Conservation (phyloP, 192 early-diverging fungal genomes). For the Entomortierella beljakovae region DNA sequence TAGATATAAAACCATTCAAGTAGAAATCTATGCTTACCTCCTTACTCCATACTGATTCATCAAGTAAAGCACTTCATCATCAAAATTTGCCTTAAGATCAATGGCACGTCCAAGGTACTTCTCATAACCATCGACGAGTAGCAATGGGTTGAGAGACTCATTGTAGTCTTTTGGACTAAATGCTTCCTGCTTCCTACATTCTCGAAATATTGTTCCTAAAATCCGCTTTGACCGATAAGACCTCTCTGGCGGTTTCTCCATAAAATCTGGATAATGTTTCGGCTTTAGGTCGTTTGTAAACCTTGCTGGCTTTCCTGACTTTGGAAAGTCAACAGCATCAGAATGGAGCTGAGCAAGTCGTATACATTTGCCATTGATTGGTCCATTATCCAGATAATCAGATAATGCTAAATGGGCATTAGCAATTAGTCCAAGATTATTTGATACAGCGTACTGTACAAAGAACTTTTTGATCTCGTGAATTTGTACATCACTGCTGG, state of each 20-base stretch:
- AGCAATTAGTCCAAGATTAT: constrained; percentile 76
- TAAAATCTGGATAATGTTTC: constrained; percentile 74
- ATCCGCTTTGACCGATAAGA: constrained; percentile 67
- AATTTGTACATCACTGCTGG: constrained; percentile 58
- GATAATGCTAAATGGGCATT: constrained; percentile 76
- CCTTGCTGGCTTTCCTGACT: constrained; percentile 69
- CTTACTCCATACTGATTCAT: constrained; percentile 77
- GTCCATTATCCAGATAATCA: constrained; percentile 60
- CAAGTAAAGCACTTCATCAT: constrained; percentile 62
- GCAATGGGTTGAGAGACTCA: constrained; percentile 49
- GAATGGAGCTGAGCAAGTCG: constrained; percentile 76
- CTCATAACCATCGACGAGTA: constrained; percentile 63
- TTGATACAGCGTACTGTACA: constrained; percentile 71
- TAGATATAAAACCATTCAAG: constrained; percentile 41
- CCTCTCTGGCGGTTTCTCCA: constrained; percentile 69
- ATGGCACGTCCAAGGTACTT: constrained; percentile 64
- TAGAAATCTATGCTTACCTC: constrained; percentile 8
- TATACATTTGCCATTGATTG: constrained; percentile 62
- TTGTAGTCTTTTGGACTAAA: constrained; percentile 59
- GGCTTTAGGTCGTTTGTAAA: constrained; percentile 57
- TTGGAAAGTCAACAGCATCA: constrained; percentile 81
- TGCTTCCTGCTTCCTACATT: constrained; percentile 53
- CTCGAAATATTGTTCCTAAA: constrained; percentile 65
- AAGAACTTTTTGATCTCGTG: constrained; percentile 68
- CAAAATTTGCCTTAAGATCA: constrained; percentile 56